Evolutionary conservation across 108 stramenopile species (phyloP), one percentile per base, ranked within the genome.

Genomic region (Ochromonas danica): DNA sequence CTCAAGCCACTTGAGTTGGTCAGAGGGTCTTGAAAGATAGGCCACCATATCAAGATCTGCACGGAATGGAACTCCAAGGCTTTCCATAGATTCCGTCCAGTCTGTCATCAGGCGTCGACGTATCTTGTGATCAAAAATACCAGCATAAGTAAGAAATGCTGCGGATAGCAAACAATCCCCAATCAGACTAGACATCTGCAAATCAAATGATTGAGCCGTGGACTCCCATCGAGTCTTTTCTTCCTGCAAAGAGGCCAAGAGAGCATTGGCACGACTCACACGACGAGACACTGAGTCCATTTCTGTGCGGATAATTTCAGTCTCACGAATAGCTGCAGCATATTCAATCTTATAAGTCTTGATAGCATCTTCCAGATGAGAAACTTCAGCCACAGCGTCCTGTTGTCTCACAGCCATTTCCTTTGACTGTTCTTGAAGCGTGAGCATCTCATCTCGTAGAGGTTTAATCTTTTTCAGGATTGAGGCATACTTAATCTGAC

Each of bases 191-290:
- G 86, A 80, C 74, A 97, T 78, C 42, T 94, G 91, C 22, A 84
- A 65, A 72, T 92, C 87, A 78, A 99, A 98, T 39, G 86, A 80
- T 82, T 90, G 90, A 22, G 92, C 88, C 41, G 93, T 92, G 82
- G 91, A 91, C 25, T 91, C 77, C 99, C 99, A 99, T 40, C 99
- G 93, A 36, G 92, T 92, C 81, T 95, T 95, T 79, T 99, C 99
- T 71, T 93, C 91, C 45, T 90, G 89, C 61, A 99, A 83, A 78
- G 92, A 95, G 63, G 90, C 87, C 74, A 99, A 80, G 27, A 98
- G 85, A 71, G 90, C 94, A 77, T 95, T 89, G 1, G 96, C 95
- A 17, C 97, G 91, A 25, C 89, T 88, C n/a, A 98, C 97, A 2
- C 38, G 93, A 0, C 80, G 85, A 42, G 88, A 92, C 28, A 98